Percentiles rank a stretch among this genome's conserved stretches.
These are phyloP conservation scores for Penicillium verrucosum DNA, from an alignment of 2,329 filamentous ascomycete species.

Conservation along the genomic window DNA sequence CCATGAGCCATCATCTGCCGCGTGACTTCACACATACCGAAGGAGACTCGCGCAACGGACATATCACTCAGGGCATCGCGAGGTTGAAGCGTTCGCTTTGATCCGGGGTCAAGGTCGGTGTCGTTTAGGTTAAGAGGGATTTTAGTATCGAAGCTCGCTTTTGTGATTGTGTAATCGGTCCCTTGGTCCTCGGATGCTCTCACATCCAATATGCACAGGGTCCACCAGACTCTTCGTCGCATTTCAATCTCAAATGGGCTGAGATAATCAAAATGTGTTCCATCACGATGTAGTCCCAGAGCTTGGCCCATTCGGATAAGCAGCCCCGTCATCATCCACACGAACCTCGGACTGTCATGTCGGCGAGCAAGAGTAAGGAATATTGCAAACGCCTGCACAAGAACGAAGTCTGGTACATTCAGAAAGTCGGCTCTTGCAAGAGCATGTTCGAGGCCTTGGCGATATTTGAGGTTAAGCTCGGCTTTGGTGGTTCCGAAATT, in stretches of 20 bases:
- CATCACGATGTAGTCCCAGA: conserved; percentile 22
- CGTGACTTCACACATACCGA: conserved; percentile 37
- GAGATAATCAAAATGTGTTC: conserved; percentile 34
- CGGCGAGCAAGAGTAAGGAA: conserved; percentile 20
- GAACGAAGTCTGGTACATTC: conserved; percentile 14
- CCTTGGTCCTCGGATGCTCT: conserved; percentile 62
- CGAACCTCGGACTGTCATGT: conserved; percentile 21
- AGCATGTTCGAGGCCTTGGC: conserved; percentile 19
- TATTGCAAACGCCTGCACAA: conserved; percentile 19
- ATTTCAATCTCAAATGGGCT: conserved; percentile 51
- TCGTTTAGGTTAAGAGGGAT: conserved; percentile 52
- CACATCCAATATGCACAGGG: conserved; percentile 52
- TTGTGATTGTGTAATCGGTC: conserved; percentile 58
- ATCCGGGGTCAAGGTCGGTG: conserved; percentile 47
- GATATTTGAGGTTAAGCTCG: conserved; percentile 19
- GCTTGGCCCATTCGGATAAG: conserved; percentile 20
- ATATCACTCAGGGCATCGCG: conserved; percentile 56
- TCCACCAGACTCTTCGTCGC: conserved; percentile 40
- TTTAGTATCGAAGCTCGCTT: conserved; percentile 59
- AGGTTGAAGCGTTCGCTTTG: conserved; percentile 47
- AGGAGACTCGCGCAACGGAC: conserved; percentile 42
- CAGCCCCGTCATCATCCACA: conserved; percentile 26
- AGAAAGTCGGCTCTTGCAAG: conserved; percentile 23
- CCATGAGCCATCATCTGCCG: conserved; percentile 36
- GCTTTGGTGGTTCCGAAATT: conserved; percentile 21